Evolutionary conservation across 768 basidiomycete genomes (phyloP).

Genomic region (Trametes cubensis): DNA sequence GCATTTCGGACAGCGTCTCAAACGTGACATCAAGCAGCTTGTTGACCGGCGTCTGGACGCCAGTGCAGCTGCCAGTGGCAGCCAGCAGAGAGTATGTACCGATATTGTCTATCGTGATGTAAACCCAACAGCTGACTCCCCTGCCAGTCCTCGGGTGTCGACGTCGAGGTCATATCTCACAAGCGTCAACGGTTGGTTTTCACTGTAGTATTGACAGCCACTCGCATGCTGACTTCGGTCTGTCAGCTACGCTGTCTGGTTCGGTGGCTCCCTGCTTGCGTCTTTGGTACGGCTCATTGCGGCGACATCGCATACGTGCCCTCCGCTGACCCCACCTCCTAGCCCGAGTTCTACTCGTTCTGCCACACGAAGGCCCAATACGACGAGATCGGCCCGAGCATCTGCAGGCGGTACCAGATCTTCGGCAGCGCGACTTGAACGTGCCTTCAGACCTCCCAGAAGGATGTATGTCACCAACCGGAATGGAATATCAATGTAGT

Average conservation of each 20-base stretch:
- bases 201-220: slow-evolving; percentile 6
- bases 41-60: slow-evolving; percentile 89
- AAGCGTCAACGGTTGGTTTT: slow-evolving; percentile 82
- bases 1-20: slow-evolving; percentile 95
- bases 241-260: slow-evolving; percentile 91
- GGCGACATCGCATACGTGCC: not conserved
- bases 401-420: slow-evolving; percentile 90
- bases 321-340: not conserved
- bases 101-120: not conserved
- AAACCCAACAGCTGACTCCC: not conserved
- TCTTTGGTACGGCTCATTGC: slow-evolving; percentile 67
- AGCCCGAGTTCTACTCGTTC: slow-evolving; percentile 95
- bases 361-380: slow-evolving; percentile 96
- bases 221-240: not conserved
- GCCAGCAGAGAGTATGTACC: slow-evolving; percentile 64
- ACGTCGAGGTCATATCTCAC: slow-evolving; percentile 98
- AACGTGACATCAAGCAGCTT: slow-evolving; percentile 91
- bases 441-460: not conserved
- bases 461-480: slow-evolving; percentile 16
- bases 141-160: slow-evolving; percentile 87
- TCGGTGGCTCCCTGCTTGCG: slow-evolving; percentile 92
- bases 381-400: slow-evolving; percentile 90
- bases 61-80: slow-evolving; percentile 73
- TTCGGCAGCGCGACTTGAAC: slow-evolving; percentile 83
- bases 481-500: slow-evolving; percentile 24